phyloP scores from a whole-genome alignment of 73 alveolate genomes.

The Tetrahymena borealis region DNA sequence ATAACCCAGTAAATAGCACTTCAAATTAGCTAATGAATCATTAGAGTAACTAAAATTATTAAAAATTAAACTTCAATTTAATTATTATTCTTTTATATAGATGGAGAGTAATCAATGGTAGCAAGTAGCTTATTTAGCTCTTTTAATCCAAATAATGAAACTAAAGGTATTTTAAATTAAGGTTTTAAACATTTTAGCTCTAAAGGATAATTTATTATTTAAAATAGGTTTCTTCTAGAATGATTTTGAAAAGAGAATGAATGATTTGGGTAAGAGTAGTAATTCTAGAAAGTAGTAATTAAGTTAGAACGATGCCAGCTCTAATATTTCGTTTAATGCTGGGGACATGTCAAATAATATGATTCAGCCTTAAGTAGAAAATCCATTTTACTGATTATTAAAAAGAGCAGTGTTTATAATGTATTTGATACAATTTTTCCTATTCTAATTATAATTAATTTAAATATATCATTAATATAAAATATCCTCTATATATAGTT shows the following conservation, averaged over 20 bases:
- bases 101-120: neutral
- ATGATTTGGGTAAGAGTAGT: neutral
- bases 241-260: neutral
- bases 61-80: neutral
- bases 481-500: no score
- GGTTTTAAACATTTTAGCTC: neutral
- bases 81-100: neutral
- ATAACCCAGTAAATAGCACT: neutral
- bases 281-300: neutral
- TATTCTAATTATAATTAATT: no score
- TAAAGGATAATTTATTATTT: neutral
- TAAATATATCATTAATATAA: no score
- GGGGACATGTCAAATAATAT: neutral
- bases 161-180: neutral
- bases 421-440: neutral
- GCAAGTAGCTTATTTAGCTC: neutral
- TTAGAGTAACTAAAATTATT: neutral
- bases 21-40: neutral
- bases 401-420: neutral
- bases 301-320: neutral
- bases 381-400: neutral
- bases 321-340: neutral
- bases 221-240: neutral
- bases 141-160: neutral
- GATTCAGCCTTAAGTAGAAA: neutral